These are phyloP conservation scores for Solanum hybrid DNA, from an alignment of 305 asterid genomes.

Conservation along the genomic window DNA sequence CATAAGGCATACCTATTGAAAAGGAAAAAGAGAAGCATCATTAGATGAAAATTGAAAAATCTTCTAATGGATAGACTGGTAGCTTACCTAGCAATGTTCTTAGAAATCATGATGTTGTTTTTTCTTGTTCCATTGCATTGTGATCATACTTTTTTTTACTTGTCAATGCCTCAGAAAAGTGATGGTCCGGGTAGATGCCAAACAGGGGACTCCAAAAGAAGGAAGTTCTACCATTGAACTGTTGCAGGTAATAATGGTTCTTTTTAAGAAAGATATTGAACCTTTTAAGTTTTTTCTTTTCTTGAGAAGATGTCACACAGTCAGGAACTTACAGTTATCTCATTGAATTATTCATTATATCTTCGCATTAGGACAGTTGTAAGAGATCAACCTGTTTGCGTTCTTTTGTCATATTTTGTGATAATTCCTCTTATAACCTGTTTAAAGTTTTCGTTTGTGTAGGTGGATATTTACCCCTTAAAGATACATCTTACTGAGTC, in stretches of 20 bases:
- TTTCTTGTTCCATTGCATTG: background rate
- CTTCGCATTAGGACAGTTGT: background rate
- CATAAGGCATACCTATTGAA: background rate
- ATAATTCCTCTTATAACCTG: background rate
- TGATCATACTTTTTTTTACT: background rate
- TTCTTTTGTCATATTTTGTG: background rate
- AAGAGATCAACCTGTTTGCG: background rate
- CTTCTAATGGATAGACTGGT: background rate
- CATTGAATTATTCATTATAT: background rate
- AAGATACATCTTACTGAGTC: conserved; percentile 91
- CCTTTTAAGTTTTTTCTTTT: background rate
- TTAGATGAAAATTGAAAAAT: background rate
- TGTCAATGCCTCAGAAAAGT: conserved; percentile 52
- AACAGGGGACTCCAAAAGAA: conserved; percentile 94
- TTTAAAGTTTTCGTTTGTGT: conserved; percentile 11
- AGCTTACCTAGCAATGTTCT: background rate
- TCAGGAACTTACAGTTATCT: background rate
- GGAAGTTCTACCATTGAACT: conserved; percentile 86
- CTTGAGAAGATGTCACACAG: background rate
- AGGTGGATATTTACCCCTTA: conserved; percentile 94
- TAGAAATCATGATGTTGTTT: background rate
- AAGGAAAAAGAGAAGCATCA: background rate
- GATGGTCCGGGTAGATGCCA: conserved; percentile 98
- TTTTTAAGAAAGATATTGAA: background rate
- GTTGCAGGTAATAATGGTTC: conserved; percentile 55